These are phyloP conservation scores for Parafenestella ontariensis DNA, from an alignment of 2,329 filamentous ascomycete species.

Conservation along the genomic window DNA sequence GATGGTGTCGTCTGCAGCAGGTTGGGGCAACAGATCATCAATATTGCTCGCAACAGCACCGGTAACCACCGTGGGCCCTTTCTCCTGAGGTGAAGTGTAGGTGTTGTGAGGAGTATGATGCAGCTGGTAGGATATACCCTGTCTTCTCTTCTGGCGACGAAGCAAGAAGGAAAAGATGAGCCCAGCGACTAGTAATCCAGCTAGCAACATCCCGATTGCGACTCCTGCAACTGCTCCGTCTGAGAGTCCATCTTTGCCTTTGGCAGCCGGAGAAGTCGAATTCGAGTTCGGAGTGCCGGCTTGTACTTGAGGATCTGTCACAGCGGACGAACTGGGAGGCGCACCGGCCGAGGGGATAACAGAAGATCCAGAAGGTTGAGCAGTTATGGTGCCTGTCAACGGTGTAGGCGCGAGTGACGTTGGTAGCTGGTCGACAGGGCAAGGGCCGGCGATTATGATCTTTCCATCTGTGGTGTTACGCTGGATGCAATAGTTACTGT, in stretches of 20 bases:
- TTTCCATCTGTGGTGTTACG: too few species aligned
- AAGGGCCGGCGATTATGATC: too few species aligned
- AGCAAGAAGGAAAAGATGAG: slow-evolving; percentile 8
- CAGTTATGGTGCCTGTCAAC: too few species aligned
- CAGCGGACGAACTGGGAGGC: too few species aligned
- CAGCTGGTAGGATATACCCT: background rate
- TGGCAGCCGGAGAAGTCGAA: background rate
- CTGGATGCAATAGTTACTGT: too few species aligned
- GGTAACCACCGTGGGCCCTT: background rate
- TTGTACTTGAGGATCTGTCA: too few species aligned
- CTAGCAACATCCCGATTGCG: slow-evolving; percentile 26
- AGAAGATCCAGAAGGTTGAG: too few species aligned
- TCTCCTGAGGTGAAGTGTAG: background rate
- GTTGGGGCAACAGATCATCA: slow-evolving; percentile 30
- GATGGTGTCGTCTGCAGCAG: slow-evolving; percentile 29
- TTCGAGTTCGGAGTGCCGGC: background rate
- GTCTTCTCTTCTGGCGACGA: slow-evolving; percentile 15
- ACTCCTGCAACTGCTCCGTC: slow-evolving; percentile 25
- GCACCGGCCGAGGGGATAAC: too few species aligned
- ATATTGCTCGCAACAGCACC: slow-evolving; percentile 1
- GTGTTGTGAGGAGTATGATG: background rate
- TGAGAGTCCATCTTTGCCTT: slow-evolving; percentile 7
- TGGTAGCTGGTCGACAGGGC: too few species aligned
- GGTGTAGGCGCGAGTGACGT: too few species aligned
- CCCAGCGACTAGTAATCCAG: slow-evolving; percentile 19